Base-by-base conservation (phyloP, 2,329 filamentous ascomycete species). In the Rhynchosporium graminicola region DNA sequence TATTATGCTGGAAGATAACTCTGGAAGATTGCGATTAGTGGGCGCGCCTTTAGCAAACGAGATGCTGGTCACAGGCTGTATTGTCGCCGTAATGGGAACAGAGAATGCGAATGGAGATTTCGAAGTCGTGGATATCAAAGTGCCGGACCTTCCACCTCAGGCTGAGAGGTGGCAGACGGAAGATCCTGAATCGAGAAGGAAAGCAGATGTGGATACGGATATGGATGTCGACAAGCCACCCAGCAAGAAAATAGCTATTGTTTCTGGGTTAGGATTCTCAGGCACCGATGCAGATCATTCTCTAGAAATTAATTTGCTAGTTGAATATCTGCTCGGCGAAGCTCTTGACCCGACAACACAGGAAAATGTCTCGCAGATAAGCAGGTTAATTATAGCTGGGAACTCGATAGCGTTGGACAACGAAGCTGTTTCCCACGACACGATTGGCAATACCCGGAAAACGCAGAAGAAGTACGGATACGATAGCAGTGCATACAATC, bases 1-100 rank as follows among this genome's bases (percentile, higher is more conserved):
- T 64, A 84, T 92, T 68, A 96, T 96, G 87, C 80, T 99, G 45
- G 95, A 99, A 76, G 95, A 99, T 75, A 94, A 98, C 76, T 97
- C 92, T 0, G 95, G 95, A 52, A 88, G 96, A 29, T 81, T 99
- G 68, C 84, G 87, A 26, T 79, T 99, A 7, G 87, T 89, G 0
- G 95, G 95, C 3, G 82, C 84, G 47, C 76, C 86, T 26, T 78
- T 99, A 54, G 80, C 83, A 65, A 82, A 83, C 0, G 82, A 89
- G 29, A 80, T 91, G 64, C 83, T 98, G 7, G 94, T 97, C 2
- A 99, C 95, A 0, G 95, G 95, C 31, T 96, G 91, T 70, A 92
- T 99, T 71, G 84, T 98, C 47, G 93, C 92, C n/a, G 92, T 93
- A 3, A 86, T 99, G 79, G 95, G 95, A 42, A 97, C 92, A 0